These are phyloP conservation scores for Eucalyptus erythrocorys DNA, from an alignment of 345 rosid genomes.

Conservation along the genomic window DNA sequence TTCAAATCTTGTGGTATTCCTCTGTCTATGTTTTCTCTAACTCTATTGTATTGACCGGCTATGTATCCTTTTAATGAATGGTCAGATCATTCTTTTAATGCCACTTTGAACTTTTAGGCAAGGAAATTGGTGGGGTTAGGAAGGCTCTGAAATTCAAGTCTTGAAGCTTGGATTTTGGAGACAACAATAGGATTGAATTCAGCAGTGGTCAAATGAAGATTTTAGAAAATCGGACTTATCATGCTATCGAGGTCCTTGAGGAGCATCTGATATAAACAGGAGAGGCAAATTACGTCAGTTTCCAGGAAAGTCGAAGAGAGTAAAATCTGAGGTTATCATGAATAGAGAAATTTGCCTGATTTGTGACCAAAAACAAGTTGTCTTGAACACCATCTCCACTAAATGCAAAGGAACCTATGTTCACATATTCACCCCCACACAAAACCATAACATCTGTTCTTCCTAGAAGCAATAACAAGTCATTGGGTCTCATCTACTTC, in stretches of 20 bases:
- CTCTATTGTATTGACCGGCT: background rate
- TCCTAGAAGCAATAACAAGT: background rate
- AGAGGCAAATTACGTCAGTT: background rate
- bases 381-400: background rate
- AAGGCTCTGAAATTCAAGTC: background rate
- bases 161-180: background rate
- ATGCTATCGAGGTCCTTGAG: background rate
- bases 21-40: background rate
- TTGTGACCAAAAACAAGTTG: background rate
- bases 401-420: background rate
- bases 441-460: background rate
- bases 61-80: background rate
- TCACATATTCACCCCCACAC: background rate
- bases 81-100: background rate
- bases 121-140: background rate
- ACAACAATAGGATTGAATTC: background rate
- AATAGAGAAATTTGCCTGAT: background rate
- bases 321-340: background rate
- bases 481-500: background rate
- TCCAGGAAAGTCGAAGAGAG: background rate
- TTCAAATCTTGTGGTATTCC: background rate
- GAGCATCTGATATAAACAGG: background rate
- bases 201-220: background rate
- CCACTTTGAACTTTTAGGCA: background rate
- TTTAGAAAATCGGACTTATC: background rate